Evolutionary conservation across 345 rosid species (phyloP), one percentile per base, ranked within the genome.

Genomic region (Salix suchowensis): DNA sequence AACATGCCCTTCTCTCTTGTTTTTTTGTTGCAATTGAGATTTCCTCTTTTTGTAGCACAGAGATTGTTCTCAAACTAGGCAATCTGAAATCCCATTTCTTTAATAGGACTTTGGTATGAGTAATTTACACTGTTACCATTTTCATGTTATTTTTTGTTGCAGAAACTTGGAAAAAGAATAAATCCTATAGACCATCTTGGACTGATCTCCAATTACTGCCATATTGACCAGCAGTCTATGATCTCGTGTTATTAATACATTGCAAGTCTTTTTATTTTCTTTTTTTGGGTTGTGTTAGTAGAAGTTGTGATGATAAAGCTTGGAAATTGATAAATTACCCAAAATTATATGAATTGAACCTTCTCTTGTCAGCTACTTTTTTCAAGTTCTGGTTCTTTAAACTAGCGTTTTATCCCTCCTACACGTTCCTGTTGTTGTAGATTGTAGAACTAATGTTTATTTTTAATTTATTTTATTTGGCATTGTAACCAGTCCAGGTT

Each of bases 1-100:
- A 88, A 98, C 93, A 80, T 71, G 91, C 83, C 67, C 58, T 40
- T 32, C 21, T 78, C 32, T 65, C 71, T 70, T 76, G 5, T 42
- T 44, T 36, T 39, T 70, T 48, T 74, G 64, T 70, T 78, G 42
- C 44, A 8, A 34, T 24, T 39, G 23, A 19, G 7, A 3, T 21
- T 36, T 67, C 4, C 21, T 23, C 23, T 13, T 67, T 19, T 34
- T 67, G 15, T 18, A 7, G 15, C 11, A 4, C 36, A 8, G 39
- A 18, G 13, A 37, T 52, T 54, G 24, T 21, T 21, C 12, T 54
- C 21, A 54, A 54, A 19, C 60, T 21, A 21, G 21, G 23, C 10
- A 54, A 21, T 54, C 60, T 54, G 60, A 54, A n/a, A 21, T 54
- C 24, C 1, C 8, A 21, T 54, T 54, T 54, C 60, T 19, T 18